Percentiles rank a stretch among this genome's conserved stretches.
Conservation (phyloP, 345 rosid species). For the Camelina hispida region DNA sequence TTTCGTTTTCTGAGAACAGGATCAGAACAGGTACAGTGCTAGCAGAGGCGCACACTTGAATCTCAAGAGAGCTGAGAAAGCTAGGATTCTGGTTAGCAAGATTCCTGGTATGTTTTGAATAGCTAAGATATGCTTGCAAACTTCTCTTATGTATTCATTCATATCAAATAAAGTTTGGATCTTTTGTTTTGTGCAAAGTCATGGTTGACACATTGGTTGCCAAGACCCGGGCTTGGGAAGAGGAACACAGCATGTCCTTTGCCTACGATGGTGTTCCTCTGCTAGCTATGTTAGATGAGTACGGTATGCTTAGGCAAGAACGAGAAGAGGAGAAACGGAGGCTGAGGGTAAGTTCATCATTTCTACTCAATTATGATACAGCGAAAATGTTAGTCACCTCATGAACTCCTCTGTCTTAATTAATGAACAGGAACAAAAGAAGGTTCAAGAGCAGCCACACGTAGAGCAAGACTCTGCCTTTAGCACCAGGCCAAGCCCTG, state of each 20-base stretch:
- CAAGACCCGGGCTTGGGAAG: conserved; percentile 94
- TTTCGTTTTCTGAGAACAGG: conserved; percentile 58
- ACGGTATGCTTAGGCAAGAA: conserved; percentile 97
- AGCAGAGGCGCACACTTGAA: conserved; percentile 98
- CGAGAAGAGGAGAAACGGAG: conserved; percentile 96
- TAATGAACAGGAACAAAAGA: conserved; percentile 73
- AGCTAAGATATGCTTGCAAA: not conserved
- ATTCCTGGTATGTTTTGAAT: conserved; percentile 73
- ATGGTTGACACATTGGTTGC: conserved; percentile 88
- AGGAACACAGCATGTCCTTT: conserved; percentile 70
- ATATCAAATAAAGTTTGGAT: conserved; percentile 18
- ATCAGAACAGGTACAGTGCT: conserved; percentile 94
- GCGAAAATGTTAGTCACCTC: not conserved
- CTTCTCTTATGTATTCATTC: not conserved
- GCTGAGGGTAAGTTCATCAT: conserved; percentile 59
- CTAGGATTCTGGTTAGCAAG: conserved; percentile 89
- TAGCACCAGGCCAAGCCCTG: conserved; percentile 89
- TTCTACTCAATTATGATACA: not conserved
- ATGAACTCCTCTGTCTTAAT: not conserved
- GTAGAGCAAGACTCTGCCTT: conserved; percentile 76
- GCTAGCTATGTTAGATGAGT: conserved; percentile 97
- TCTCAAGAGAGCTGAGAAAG: conserved; percentile 99
- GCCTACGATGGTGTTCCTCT: conserved; percentile 95
- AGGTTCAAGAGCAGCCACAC: conserved; percentile 80
- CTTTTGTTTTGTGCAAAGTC: conserved; percentile 48